Evolutionary conservation across 352 stramenopile genomes (phyloP).

Genomic region (Phytophthora nicotianae): DNA sequence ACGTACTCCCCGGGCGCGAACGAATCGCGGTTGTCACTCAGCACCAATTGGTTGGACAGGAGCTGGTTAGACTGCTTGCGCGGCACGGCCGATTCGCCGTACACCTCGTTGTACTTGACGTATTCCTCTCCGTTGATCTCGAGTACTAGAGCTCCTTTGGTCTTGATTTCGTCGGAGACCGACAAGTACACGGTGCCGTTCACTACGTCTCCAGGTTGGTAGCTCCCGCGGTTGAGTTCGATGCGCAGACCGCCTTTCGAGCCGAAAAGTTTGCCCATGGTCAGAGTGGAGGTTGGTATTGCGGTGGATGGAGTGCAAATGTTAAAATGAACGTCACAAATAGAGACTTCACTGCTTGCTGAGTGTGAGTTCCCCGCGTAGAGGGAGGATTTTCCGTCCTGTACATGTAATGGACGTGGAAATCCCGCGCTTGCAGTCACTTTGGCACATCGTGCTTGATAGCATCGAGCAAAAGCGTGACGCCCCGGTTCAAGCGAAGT

Average conservation of each 20-base stretch:
- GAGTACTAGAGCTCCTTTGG: slow-evolving; percentile 34
- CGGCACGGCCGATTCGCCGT: slow-evolving; percentile 18
- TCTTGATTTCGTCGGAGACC: slow-evolving; percentile 29
- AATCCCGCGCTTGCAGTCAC: slow-evolving; percentile 6
- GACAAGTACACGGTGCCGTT: slow-evolving; percentile 32
- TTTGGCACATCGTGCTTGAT: slow-evolving; percentile 10
- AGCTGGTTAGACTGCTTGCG: slow-evolving; percentile 21
- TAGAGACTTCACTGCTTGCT: neutral
- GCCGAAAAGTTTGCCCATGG: slow-evolving; percentile 33
- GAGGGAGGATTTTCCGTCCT: slow-evolving; percentile 3
- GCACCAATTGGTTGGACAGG: slow-evolving; percentile 40
- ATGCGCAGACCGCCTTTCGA: slow-evolving; percentile 30
- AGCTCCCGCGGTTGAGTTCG: slow-evolving; percentile 31
- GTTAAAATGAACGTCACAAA: slow-evolving; percentile 12
- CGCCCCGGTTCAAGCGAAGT: neutral
- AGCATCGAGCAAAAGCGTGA: slow-evolving; percentile 9
- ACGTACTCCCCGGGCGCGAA: slow-evolving; percentile 49
- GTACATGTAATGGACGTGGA: slow-evolving; percentile 7
- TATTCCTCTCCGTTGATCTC: slow-evolving; percentile 33
- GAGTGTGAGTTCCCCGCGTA: neutral
- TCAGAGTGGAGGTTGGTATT: neutral
- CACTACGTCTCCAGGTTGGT: slow-evolving; percentile 29
- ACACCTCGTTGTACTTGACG: slow-evolving; percentile 36
- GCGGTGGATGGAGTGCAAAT: slow-evolving; percentile 14
- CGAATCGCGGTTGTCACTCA: slow-evolving; percentile 43